Evolutionary conservation across 2,329 filamentous ascomycete species (phyloP).

Genomic region (Fusarium mexicanum): DNA sequence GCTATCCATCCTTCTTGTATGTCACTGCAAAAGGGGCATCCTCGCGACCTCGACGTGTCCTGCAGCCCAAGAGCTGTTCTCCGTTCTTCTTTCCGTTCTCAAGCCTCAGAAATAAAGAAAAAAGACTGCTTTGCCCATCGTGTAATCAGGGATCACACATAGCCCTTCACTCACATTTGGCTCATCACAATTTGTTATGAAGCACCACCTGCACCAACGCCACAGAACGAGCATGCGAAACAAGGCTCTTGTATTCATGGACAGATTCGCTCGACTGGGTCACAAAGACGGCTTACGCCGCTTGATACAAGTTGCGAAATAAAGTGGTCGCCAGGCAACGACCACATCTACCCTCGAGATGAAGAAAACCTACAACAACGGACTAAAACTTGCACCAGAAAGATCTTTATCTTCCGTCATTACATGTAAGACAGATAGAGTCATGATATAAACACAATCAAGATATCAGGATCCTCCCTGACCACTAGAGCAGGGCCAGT

Average conservation of each 20-base stretch:
- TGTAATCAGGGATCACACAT: background rate
- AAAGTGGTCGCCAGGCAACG: constrained; percentile 27
- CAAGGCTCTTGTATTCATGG: background rate
- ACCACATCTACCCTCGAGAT: constrained; percentile 17
- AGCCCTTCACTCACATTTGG: background rate
- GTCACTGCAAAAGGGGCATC: background rate
- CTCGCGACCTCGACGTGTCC: background rate
- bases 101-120: background rate
- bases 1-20: background rate
- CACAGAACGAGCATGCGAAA: background rate
- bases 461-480: background rate
- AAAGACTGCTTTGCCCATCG: background rate
- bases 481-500: no score
- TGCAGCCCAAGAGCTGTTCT: no score
- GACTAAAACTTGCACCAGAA: background rate
- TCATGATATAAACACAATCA: background rate
- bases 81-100: background rate
- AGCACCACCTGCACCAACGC: background rate
- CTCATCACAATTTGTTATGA: background rate
- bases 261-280: background rate
- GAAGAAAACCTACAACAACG: constrained; percentile 2
- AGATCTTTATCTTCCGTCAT: background rate
- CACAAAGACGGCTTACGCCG: background rate
- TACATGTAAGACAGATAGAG: background rate
- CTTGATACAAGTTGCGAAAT: background rate